Evolutionary conservation across 108 stramenopile species (phyloP), one percentile per base, ranked within the genome.

Genomic region (Cylindrotheca closterium): DNA sequence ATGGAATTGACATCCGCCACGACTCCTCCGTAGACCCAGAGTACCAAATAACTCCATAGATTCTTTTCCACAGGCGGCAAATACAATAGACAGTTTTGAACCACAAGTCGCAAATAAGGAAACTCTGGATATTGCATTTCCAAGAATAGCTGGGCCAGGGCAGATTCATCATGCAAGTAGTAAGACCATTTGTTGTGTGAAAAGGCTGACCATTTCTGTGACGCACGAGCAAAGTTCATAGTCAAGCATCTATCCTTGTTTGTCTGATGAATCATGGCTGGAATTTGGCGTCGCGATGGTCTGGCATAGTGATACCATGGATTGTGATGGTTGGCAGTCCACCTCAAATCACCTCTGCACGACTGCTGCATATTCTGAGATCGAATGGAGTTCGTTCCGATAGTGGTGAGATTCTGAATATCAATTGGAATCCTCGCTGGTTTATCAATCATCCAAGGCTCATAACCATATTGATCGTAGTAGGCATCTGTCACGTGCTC

Each of bases 81-180:
- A 10, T 42, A 25, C 2, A 67, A 31, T 4, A 78, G 19, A 53
- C 77, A 77, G 32, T 78, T 62, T 21, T n/a, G 24, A 3, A 71
- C 29, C 2, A 78, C 48, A 17, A 47, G 4, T 31, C 10, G 3
- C 51, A 64, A 19, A 1, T 53, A 29, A 25, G 79, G 79, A 68
- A 80, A 80, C 33, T 77, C 74, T 15, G 70, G 68, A 54, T 54
- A 72, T 18, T 59, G 23, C 0, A 61, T 17, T 19, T 55, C 23
- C 19, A 87, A 55, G 47, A 57, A 47, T 7, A 81, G 67, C 46
- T 77, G 71, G 21, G 71, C 78, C 55, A 78, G 74, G 30, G 79
- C 82, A 7, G 69, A 70, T 59, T 83, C 78, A 51, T 82, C 80
- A 68, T 87, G 82, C 60, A 87, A 78, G 29, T 75, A 82, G 55